These are phyloP conservation scores for Globisporangium nunn DNA, from an alignment of 352 stramenopile species.

Conservation along the genomic window DNA sequence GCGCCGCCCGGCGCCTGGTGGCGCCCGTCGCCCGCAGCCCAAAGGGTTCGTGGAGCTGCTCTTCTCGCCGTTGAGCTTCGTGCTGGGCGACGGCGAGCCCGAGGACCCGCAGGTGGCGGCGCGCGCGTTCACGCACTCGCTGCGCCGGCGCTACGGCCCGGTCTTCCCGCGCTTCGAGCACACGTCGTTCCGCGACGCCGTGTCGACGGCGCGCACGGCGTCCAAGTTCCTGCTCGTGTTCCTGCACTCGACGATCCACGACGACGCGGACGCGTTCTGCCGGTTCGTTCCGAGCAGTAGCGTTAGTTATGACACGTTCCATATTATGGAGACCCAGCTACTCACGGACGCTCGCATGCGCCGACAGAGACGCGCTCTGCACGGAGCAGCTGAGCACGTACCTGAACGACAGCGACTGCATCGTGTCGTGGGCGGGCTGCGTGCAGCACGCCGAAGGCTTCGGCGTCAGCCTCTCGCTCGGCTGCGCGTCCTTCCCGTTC, in stretches of 20 bases:
- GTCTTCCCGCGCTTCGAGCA: slow-evolving; percentile 69
- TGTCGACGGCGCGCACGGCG: slow-evolving; percentile 64
- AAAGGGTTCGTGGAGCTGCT: slow-evolving; percentile 76
- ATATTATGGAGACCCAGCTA: no score
- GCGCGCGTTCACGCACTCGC: slow-evolving; percentile 44
- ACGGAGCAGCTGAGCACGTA: slow-evolving; percentile 64
- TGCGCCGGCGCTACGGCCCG: slow-evolving; percentile 53
- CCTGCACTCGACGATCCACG: slow-evolving; percentile 80
- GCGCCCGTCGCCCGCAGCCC: slow-evolving; percentile 1
- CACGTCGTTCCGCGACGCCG: slow-evolving; percentile 74
- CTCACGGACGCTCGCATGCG: not conserved
- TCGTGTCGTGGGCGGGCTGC: slow-evolving; percentile 78
- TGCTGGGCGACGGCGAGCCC: slow-evolving; percentile 59
- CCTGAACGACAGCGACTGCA: slow-evolving; percentile 72
- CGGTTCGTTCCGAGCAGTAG: slow-evolving; percentile 18
- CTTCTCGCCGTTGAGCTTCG: slow-evolving; percentile 66
- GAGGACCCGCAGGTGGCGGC: slow-evolving; percentile 56
- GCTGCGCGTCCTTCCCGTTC: slow-evolving; percentile 78
- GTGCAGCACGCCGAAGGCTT: slow-evolving; percentile 78
- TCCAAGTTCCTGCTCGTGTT: slow-evolving; percentile 85
- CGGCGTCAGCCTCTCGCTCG: slow-evolving; percentile 72
- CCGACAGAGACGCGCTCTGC: slow-evolving; percentile 48
- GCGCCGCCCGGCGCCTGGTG: not conserved
- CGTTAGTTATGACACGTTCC: no score
- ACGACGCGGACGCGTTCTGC: slow-evolving; percentile 70